Evolutionary conservation across 2,329 filamentous ascomycete genomes (phyloP), one percentile per base, ranked within the genome.

Genomic region (Ascochyta pisi): DNA sequence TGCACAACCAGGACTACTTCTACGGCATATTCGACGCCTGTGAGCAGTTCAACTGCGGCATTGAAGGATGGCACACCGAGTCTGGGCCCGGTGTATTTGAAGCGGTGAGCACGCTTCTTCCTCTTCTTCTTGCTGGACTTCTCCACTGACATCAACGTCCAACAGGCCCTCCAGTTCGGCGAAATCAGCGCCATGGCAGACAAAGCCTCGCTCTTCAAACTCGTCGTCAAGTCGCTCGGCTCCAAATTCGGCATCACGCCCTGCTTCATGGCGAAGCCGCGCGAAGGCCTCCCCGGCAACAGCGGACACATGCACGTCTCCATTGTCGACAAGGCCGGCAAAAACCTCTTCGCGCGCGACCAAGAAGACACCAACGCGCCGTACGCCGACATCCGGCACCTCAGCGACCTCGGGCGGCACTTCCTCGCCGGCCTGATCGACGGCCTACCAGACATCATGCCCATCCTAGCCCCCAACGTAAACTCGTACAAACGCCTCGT

Each of bases 401-500:
- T 99, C 5, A 96, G 92, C 4, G 93, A 98, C 66, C 77, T 96
- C 15, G 95, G 95, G 2, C 86, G 94, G 10, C 89, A 98, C 65
- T 99, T 99, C 79, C 85, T 99, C 0, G 95, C 95, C 0, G 95
- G 95, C 7, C 77, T 99, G 1, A 83, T 99, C 0, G 89, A 91
- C 23, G 95, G 94, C 13, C 83, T 99, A 4, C 92, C 95, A 2
- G 92, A 97, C 70, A 86, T 98, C 64, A 99, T 99, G 95, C 95
- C 95, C 0, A 82, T 98, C 55, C 82, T 99, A 12, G 95, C 94
- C 0, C 95, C 95, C 0, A 99, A 92, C 1, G 86, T 99, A 71
- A 99, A 99, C 83, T 96, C 91, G 59, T 99, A 99, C 83, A 99
- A 99, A 79, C 89, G 95, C 3, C 84, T 99, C 0, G 95, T 99